Evolutionary conservation across 169 alveolate genomes (phyloP).

Genomic region (Babesia gibsoni): DNA sequence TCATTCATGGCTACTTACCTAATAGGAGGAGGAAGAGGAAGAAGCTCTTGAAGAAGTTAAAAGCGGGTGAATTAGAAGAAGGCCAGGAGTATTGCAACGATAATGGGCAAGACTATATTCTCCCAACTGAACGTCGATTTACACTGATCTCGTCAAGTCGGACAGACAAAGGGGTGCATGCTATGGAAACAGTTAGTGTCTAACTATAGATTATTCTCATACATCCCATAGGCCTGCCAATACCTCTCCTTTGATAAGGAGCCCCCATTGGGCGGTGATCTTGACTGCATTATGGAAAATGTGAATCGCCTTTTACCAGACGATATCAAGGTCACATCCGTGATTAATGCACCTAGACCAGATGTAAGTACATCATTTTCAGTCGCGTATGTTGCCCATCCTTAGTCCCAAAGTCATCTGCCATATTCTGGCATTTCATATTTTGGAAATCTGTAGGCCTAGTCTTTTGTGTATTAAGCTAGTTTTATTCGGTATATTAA

Average conservation of each 20-base stretch:
- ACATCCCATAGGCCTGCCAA: slow-evolving; percentile 59
- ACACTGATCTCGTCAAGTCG: slow-evolving; percentile 72
- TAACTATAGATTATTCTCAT: too few species aligned
- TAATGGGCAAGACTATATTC: background rate
- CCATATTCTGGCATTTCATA: too few species aligned
- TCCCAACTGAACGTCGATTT: slow-evolving; percentile 46
- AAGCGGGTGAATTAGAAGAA: background rate
- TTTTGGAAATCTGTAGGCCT: background rate
- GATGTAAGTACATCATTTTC: too few species aligned
- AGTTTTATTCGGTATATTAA: background rate
- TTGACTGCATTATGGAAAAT: slow-evolving; percentile 52
- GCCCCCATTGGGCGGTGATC: slow-evolving; percentile 64
- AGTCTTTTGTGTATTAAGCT: background rate
- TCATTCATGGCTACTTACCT: slow-evolving; percentile 66
- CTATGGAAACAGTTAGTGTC: slow-evolving; percentile 59
- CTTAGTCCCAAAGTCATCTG: too few species aligned
- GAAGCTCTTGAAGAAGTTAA: background rate
- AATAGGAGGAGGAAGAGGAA: slow-evolving; percentile 11
- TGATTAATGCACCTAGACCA: slow-evolving; percentile 53
- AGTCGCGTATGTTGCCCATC: too few species aligned
- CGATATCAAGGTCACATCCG: slow-evolving; percentile 63
- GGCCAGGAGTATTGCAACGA: slow-evolving; percentile 13
- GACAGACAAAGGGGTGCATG: slow-evolving; percentile 78
- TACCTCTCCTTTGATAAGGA: slow-evolving; percentile 67
- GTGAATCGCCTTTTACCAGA: slow-evolving; percentile 65